Conservation (phyloP, 2,329 filamentous ascomycete species). For the Monilinia vaccinii-corymbosi region DNA sequence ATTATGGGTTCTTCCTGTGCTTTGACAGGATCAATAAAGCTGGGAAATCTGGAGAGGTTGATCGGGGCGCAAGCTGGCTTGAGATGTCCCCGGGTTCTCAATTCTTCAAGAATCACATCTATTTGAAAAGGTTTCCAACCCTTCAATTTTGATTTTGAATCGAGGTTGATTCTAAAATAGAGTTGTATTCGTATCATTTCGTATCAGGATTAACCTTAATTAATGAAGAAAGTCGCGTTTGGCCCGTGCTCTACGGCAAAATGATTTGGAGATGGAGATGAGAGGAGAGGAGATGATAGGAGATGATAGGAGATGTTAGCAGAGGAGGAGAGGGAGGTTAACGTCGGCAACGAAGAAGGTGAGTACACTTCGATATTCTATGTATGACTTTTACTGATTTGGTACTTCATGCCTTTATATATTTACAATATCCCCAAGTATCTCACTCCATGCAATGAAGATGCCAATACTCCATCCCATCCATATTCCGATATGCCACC, state of each 20-base stretch:
- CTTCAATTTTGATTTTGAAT: neutral
- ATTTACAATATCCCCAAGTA: neutral
- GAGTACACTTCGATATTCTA: neutral
- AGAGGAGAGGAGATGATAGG: no score
- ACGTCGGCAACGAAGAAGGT: neutral
- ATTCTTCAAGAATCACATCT: conserved; percentile 5
- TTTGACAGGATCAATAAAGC: neutral
- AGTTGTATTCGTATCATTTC: neutral
- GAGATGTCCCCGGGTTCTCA: neutral
- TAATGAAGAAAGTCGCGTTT: neutral
- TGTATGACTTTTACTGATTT: neutral
- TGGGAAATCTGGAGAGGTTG: neutral
- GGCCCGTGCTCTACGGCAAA: neutral
- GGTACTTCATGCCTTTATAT: neutral
- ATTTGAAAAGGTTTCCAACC: neutral
- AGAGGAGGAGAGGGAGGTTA: neutral
- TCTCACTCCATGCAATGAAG: neutral
- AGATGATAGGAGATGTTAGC: no score
- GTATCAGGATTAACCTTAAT: neutral
- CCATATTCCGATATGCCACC: neutral
- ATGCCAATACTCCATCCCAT: neutral
- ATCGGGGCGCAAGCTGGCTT: conserved; percentile 1
- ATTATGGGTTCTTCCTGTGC: neutral
- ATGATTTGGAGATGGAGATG: no score
- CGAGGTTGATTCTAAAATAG: neutral